Evolutionary conservation across 495 filamentous ascomycete species (phyloP).

Genomic region (Lineolata rhizophorae): DNA sequence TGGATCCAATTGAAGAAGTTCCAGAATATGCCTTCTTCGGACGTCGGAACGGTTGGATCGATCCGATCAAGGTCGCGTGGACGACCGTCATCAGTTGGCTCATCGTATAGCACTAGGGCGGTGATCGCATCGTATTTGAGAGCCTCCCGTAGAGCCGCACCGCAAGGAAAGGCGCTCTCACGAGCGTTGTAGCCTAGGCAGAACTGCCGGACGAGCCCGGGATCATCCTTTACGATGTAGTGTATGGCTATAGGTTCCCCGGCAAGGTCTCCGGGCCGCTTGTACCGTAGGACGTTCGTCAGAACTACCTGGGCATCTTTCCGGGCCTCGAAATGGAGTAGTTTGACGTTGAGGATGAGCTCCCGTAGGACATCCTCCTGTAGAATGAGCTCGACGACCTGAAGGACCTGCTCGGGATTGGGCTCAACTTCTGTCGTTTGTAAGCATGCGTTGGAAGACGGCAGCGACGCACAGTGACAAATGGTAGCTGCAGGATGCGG

Average conservation of each 20-base stretch:
- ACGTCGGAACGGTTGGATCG: slow-evolving; percentile 41
- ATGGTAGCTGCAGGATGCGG: neutral
- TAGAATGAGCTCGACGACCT: slow-evolving; percentile 57
- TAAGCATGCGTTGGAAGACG: no score
- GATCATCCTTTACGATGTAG: slow-evolving; percentile 62
- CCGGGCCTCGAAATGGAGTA: slow-evolving; percentile 79
- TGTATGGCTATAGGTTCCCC: slow-evolving; percentile 60
- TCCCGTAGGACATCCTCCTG: slow-evolving; percentile 72
- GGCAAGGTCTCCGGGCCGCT: slow-evolving; percentile 29
- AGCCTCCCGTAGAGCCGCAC: slow-evolving; percentile 74
- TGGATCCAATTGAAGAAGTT: slow-evolving; percentile 97
- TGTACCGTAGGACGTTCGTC: slow-evolving; percentile 71
- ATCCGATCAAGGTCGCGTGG: slow-evolving; percentile 36
- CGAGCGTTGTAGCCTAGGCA: slow-evolving; percentile 77
- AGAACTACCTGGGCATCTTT: slow-evolving; percentile 83
- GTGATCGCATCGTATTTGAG: slow-evolving; percentile 79
- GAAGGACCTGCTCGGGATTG: slow-evolving; percentile 64
- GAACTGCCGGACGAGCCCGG: slow-evolving; percentile 68
- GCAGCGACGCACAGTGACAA: neutral
- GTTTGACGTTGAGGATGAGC: slow-evolving; percentile 55
- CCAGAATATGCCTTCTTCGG: slow-evolving; percentile 78
- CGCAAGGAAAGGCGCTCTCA: slow-evolving; percentile 84
- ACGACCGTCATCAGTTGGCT: slow-evolving; percentile 37
- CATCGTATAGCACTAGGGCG: slow-evolving; percentile 77
- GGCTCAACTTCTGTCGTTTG: slow-evolving; percentile 48